Evolutionary conservation across 371 early-diverging fungal species (phyloP), one percentile per base, ranked within the genome.

Genomic region (Sanchytrium tribonematis): DNA sequence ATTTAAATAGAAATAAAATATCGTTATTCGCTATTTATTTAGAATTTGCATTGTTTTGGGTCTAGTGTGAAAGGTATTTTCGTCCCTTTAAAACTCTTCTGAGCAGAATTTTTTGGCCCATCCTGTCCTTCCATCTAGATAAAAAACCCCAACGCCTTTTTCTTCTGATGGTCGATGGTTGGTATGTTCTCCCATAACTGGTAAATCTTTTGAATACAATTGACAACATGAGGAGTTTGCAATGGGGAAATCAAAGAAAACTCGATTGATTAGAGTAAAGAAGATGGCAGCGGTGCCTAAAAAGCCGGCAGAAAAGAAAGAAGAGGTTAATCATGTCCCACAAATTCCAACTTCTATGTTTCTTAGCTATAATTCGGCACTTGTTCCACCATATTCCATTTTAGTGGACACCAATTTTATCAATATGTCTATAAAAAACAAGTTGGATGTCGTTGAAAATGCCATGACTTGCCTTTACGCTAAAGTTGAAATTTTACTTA

Each of bases 331-430:
- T 22, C 48, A n/a, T 31, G 27, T 28, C 68, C 86, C 88, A 28
- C 94, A 95, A 76, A 91, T 90, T 1, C 88, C 93, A 17, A 88
- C 92, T 1, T 89, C 91, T 69, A 83, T 97, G 80, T 97, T 95
- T 81, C 97, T 97, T 84, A 83, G 88, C 73, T 88, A 96, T 78
- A 98, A 98, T 77, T 83, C 89, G 32, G 87, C 93, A 22, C 81
- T 99, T 28, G 94, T 88, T 1, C 99, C 99, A 66, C 99, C 99
- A 30, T 99, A 98, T 78, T 89, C 90, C 72, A 86, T 99, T 31
- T 79, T 99, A 16, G 86, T 99, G 48, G 99, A 99, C 81, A 98
- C 99, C 74, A 99, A 99, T 79, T 99, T 99, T 75, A 98, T 99
- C 82, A 98, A 98, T 81, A 95, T 97, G 74, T 89, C 97, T 28